Conservation (phyloP, 805 yeast species). For the Wickerhamomyces alni region DNA sequence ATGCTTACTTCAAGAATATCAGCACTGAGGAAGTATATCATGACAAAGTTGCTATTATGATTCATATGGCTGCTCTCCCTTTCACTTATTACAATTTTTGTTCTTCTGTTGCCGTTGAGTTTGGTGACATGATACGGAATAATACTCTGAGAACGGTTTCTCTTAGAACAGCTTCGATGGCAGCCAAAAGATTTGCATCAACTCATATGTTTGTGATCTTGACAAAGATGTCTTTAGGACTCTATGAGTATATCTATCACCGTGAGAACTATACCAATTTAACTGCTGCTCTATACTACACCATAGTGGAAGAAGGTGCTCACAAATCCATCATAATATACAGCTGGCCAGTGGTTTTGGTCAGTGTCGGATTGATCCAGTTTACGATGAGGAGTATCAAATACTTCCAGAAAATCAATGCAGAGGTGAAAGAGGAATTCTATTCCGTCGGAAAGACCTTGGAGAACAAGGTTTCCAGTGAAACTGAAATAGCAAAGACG, state of each 20-base stretch:
- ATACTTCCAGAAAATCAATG: slow-evolving; percentile 24
- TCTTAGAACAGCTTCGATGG: neutral
- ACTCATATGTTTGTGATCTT: slow-evolving; percentile 8
- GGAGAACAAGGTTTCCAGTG: slow-evolving; percentile 27
- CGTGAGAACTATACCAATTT: slow-evolving; percentile 13
- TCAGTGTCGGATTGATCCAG: slow-evolving; percentile 1
- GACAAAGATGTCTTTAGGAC: slow-evolving; percentile 10
- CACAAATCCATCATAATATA: slow-evolving; percentile 3
- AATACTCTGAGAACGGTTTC: neutral
- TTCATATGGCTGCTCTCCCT: neutral
- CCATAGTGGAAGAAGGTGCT: slow-evolving; percentile 4
- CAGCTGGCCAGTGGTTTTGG: slow-evolving; percentile 21
- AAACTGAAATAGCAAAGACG: slow-evolving; percentile 4
- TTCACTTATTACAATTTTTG: neutral
- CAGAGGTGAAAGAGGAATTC: slow-evolving; percentile 50
- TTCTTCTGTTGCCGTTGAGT: neutral
- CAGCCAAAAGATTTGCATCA: slow-evolving; percentile 1
- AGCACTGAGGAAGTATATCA: neutral
- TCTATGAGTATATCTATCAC: slow-evolving; percentile 15
- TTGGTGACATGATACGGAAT: neutral
- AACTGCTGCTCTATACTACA: slow-evolving; percentile 10
- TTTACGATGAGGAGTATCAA: neutral
- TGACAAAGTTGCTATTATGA: neutral
- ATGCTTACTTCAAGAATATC: neutral
- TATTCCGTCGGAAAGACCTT: slow-evolving; percentile 53